These are phyloP conservation scores for Obba rivulosa DNA, from an alignment of 768 basidiomycete genomes.

Conservation along the genomic window DNA sequence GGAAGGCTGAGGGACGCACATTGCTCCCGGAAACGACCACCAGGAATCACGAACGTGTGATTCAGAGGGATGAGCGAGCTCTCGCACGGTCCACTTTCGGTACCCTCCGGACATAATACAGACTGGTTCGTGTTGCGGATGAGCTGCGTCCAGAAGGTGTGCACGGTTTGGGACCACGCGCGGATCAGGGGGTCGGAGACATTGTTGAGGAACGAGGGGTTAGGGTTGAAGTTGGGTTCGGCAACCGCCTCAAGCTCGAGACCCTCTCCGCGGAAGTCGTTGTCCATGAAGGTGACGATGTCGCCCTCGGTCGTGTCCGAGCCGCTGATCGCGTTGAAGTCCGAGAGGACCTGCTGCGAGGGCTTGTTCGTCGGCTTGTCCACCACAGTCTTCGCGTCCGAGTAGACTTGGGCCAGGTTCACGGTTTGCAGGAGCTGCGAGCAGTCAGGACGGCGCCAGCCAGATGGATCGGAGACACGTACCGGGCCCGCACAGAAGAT, in stretches of 20 bases:
- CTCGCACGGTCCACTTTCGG: conserved; percentile 53
- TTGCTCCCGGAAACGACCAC: conserved; percentile 80
- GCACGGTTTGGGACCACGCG: conserved; percentile 74
- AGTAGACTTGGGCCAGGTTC: conserved; percentile 67
- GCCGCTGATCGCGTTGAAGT: conserved; percentile 49
- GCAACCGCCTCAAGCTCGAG: conserved; percentile 65
- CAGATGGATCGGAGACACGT: conserved; percentile 21
- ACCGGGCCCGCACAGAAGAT: conserved; percentile 82
- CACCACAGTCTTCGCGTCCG: conserved; percentile 85
- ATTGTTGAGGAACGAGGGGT: conserved; percentile 65
- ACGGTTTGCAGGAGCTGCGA: conserved; percentile 77
- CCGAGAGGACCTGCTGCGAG: conserved; percentile 59
- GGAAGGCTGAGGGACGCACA: conserved; percentile 42
- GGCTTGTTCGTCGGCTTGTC: conserved; percentile 80
- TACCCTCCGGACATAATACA: conserved; percentile 49
- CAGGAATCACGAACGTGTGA: conserved; percentile 87
- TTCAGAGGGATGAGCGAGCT: conserved; percentile 87
- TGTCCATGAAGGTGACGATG: conserved; percentile 64
- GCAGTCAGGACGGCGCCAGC: background rate
- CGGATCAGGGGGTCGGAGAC: conserved; percentile 64
- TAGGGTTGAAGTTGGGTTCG: conserved; percentile 55
- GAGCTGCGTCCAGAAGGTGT: conserved; percentile 80
- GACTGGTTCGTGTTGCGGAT: conserved; percentile 70
- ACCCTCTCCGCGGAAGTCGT: conserved; percentile 80
- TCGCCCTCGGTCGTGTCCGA: conserved; percentile 50